phyloP scores from a whole-genome alignment of 2,329 filamentous ascomycete species.

The Colletotrichum gigasporum region DNA sequence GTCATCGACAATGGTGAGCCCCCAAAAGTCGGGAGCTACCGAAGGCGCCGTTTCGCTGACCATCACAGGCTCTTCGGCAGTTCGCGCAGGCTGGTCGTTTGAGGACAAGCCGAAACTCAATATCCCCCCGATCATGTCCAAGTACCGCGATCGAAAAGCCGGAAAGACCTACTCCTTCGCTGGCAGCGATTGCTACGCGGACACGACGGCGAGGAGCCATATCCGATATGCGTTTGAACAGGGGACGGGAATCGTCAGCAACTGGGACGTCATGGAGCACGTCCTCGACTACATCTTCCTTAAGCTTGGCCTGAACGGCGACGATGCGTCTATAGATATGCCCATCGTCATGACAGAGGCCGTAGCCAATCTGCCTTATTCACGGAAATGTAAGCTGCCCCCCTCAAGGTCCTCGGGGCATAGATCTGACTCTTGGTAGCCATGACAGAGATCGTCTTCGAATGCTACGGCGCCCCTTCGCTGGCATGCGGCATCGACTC shows the following conservation, averaged over 20 bases:
- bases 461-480: constrained; percentile 91
- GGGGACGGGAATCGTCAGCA: constrained; percentile 90
- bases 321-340: constrained; percentile 78
- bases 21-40: not conserved
- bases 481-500: constrained; percentile 96
- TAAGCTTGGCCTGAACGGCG: constrained; percentile 86
- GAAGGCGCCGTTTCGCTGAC: constrained; percentile 20
- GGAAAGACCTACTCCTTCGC: constrained; percentile 93
- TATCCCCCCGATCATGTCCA: constrained; percentile 90
- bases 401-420: not conserved
- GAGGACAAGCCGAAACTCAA: constrained; percentile 82
- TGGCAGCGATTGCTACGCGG: constrained; percentile 91
- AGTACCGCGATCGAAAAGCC: constrained; percentile 93
- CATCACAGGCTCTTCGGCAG: constrained; percentile 78
- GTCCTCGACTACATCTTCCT: constrained; percentile 94
- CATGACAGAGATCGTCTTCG: constrained; percentile 97
- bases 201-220: constrained; percentile 91
- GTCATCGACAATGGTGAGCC: constrained; percentile 94
- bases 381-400: constrained; percentile 75
- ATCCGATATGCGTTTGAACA: constrained; percentile 91
- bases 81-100: constrained; percentile 97
- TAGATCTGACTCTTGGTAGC: constrained; percentile 60
- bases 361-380: constrained; percentile 89
- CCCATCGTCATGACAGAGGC: constrained; percentile 97
- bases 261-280: constrained; percentile 98